A percentile compares a stretch with the other conserved stretches of the same genome.
These are phyloP conservation scores for Populus davidiana DNA, from an alignment of 345 rosid species.

Conservation along the genomic window DNA sequence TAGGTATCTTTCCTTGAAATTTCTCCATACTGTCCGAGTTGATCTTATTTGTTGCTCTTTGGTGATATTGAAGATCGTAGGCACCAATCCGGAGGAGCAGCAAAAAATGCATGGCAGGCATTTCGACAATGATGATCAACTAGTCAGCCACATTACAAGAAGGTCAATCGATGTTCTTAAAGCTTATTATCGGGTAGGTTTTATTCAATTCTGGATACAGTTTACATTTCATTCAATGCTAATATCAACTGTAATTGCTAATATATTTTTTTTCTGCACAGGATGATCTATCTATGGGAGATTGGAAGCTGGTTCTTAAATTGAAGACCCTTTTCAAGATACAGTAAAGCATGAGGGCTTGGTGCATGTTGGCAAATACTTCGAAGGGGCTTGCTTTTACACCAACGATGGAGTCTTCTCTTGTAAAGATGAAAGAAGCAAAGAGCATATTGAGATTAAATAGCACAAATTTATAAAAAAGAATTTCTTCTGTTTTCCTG, in stretches of 20 bases:
- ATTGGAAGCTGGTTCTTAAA: slow-evolving; percentile 75
- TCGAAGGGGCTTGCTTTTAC: background rate
- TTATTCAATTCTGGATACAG: background rate
- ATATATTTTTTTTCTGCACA: slow-evolving; percentile 11
- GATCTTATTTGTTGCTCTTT: background rate
- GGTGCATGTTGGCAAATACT: background rate
- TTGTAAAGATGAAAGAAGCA: too few species aligned
- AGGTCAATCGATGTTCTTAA: slow-evolving; percentile 77
- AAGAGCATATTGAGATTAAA: too few species aligned
- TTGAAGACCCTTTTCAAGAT: slow-evolving; percentile 76
- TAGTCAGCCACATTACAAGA: slow-evolving; percentile 84
- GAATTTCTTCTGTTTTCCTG: too few species aligned
- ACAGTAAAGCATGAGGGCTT: slow-evolving; percentile 29
- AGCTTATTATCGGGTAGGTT: slow-evolving; percentile 68
- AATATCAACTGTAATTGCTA: background rate
- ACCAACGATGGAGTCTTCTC: too few species aligned
- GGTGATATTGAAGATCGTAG: slow-evolving; percentile 51
- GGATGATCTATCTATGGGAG: slow-evolving; percentile 70
- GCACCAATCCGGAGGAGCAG: slow-evolving; percentile 68
- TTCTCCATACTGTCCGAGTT: background rate
- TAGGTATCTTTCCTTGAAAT: too few species aligned
- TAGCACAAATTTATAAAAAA: too few species aligned
- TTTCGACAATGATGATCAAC: slow-evolving; percentile 78
- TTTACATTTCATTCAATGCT: background rate
- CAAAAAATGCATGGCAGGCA: slow-evolving; percentile 93